Conservation (phyloP, 768 basidiomycete genomes). For the Pleurotus eryngii region DNA sequence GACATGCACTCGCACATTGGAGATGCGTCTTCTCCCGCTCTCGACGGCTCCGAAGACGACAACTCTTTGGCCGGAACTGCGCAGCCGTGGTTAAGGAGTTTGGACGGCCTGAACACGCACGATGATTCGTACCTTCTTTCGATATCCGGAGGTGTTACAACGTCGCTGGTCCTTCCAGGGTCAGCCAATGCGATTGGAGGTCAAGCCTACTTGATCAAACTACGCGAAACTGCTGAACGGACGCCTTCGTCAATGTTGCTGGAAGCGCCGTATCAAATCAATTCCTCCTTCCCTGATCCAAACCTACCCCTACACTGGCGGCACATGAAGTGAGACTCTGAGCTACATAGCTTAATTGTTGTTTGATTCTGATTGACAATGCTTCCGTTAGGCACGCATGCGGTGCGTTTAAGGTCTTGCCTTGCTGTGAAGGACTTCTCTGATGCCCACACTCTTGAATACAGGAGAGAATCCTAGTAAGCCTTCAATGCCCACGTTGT, state of each 20-base stretch:
- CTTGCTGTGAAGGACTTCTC: too few species aligned
- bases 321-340: slow-evolving; percentile 61
- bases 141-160: slow-evolving; percentile 79
- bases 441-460: slow-evolving; percentile 9
- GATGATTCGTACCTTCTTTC: slow-evolving; percentile 65
- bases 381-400: slow-evolving; percentile 39
- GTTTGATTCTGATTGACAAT: background rate
- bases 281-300: slow-evolving; percentile 36
- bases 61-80: slow-evolving; percentile 48
- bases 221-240: slow-evolving; percentile 67
- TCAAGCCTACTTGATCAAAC: slow-evolving; percentile 81
- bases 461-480: slow-evolving; percentile 56
- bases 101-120: slow-evolving; percentile 77
- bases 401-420: slow-evolving; percentile 25
- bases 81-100: slow-evolving; percentile 57
- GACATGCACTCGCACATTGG: slow-evolving; percentile 57
- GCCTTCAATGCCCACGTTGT: slow-evolving; percentile 20
- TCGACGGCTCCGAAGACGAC: slow-evolving; percentile 40
- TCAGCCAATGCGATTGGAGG: slow-evolving; percentile 72
- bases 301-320: slow-evolving; percentile 48
- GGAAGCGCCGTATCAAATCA: slow-evolving; percentile 62
- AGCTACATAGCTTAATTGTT: background rate
- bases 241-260: slow-evolving; percentile 73
- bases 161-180: slow-evolving; percentile 70
- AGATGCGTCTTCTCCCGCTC: slow-evolving; percentile 25